Evolutionary conservation across 2,329 filamentous ascomycete genomes (phyloP).

Genomic region (Cladophialophora immunda): DNA sequence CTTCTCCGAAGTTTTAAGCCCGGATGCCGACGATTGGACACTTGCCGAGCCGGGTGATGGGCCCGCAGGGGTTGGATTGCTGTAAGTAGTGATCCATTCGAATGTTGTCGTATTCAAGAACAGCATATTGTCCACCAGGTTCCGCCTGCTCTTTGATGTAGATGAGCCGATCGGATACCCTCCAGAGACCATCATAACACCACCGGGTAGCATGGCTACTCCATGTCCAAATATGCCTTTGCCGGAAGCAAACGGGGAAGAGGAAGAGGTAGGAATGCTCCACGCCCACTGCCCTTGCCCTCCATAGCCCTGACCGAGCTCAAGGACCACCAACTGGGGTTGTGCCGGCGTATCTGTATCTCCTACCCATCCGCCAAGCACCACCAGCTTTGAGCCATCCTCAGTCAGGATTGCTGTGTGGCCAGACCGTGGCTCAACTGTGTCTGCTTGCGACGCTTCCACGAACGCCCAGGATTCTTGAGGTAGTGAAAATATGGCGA

Average conservation of each 20-base stretch:
- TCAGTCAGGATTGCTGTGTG: slow-evolving; percentile 84
- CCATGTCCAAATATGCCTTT: slow-evolving; percentile 69
- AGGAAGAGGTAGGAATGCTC: slow-evolving; percentile 50
- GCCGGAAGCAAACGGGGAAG: slow-evolving; percentile 51
- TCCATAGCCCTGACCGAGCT: slow-evolving; percentile 78
- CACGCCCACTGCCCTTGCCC: slow-evolving; percentile 55
- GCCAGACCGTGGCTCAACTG: slow-evolving; percentile 82
- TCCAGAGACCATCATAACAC: slow-evolving; percentile 68
- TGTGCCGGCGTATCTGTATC: slow-evolving; percentile 77
- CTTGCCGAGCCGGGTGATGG: slow-evolving; percentile 43
- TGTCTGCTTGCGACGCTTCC: slow-evolving; percentile 60
- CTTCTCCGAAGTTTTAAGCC: slow-evolving; percentile 50
- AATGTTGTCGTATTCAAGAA: slow-evolving; percentile 70
- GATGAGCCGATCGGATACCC: slow-evolving; percentile 62
- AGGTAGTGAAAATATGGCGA: slow-evolving; percentile 85
- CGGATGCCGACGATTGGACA: slow-evolving; percentile 22
- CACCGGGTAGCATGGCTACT: slow-evolving; percentile 67
- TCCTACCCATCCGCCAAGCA: slow-evolving; percentile 94
- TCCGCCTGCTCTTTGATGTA: slow-evolving; percentile 45
- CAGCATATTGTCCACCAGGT: slow-evolving; percentile 53
- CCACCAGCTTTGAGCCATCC: slow-evolving; percentile 78
- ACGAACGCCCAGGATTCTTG: slow-evolving; percentile 88
- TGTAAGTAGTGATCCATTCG: slow-evolving; percentile 66
- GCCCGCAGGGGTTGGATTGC: slow-evolving; percentile 51
- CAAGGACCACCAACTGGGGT: slow-evolving; percentile 81